phyloP scores from a whole-genome alignment of 805 yeast species.

The Metschnikowia bowlesiae region DNA sequence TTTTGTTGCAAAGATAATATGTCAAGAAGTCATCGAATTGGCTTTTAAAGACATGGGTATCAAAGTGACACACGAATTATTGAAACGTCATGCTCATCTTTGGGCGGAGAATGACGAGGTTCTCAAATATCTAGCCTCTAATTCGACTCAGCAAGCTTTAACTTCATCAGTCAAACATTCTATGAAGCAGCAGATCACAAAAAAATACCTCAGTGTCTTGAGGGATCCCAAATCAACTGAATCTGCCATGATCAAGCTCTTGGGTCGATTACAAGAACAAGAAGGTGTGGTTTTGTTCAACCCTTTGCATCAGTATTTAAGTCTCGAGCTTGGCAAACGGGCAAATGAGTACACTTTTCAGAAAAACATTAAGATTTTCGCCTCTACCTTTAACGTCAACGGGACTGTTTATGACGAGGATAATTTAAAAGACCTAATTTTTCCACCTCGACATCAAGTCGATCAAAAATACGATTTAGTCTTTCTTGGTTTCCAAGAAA shows the following conservation, averaged over 20 bases:
- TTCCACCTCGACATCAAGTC: constrained; percentile 33
- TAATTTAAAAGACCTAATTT: constrained; percentile 41
- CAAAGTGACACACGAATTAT: constrained; percentile 30
- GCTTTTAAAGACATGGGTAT: constrained; percentile 44
- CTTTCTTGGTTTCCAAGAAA: constrained; percentile 84
- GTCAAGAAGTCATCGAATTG: constrained; percentile 45
- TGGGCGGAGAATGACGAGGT: constrained; percentile 47
- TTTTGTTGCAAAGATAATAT: constrained; percentile 41
- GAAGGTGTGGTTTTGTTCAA: constrained; percentile 41
- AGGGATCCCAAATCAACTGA: constrained; percentile 37
- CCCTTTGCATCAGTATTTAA: constrained; percentile 52
- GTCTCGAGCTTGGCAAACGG: constrained; percentile 36
- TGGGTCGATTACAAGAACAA: constrained; percentile 48
- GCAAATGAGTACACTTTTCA: constrained; percentile 37
- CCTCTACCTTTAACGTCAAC: constrained; percentile 54
- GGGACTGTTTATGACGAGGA: constrained; percentile 41
- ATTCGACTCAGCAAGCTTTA: constrained; percentile 42
- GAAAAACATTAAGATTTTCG: constrained; percentile 40
- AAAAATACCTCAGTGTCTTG: constrained; percentile 39
- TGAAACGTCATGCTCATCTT: constrained; percentile 35
- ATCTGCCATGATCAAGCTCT: constrained; percentile 42
- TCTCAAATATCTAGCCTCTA: constrained; percentile 35
- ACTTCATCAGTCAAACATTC: constrained; percentile 28
- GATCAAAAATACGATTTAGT: constrained; percentile 59
- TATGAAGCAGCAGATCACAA: constrained; percentile 33